Percentiles rank a stretch among this genome's conserved stretches.
Conservation (phyloP, 75 land plant genomes). For the Picea sitchensis region DNA sequence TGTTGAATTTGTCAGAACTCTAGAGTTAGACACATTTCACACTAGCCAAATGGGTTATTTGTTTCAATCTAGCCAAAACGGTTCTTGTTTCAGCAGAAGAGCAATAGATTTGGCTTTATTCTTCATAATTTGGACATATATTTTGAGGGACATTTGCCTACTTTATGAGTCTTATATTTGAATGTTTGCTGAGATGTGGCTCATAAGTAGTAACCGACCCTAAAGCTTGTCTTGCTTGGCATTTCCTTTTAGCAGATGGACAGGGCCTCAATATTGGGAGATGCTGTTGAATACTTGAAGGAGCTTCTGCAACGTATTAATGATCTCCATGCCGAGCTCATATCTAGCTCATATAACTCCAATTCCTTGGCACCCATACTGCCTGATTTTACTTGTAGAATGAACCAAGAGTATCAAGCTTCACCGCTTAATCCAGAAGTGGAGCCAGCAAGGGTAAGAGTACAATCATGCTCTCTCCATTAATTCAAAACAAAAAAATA, state of each 20-base stretch:
- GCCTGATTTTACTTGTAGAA: no score
- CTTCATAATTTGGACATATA: not conserved
- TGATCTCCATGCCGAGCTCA: slow-evolving; percentile 2
- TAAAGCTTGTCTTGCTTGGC: not conserved
- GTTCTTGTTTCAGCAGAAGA: not conserved
- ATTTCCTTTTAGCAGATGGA: slow-evolving; percentile 16
- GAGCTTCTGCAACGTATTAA: slow-evolving; percentile 14
- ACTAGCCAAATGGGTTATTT: not conserved
- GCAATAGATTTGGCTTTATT: not conserved
- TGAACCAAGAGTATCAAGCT: slow-evolving; percentile 19
- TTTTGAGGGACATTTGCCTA: not conserved
- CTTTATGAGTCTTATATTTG: not conserved
- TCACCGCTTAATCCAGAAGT: slow-evolving; percentile 20
- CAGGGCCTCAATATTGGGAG: slow-evolving; percentile 27
- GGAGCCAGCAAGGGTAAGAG: slow-evolving; percentile 27
- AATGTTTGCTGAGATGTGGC: not conserved
- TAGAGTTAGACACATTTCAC: no score
- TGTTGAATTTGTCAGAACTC: no score
- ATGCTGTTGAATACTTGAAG: slow-evolving; percentile 29
- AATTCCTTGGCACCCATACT: no score
- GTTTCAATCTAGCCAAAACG: not conserved
- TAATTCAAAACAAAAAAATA: slow-evolving; percentile 12
- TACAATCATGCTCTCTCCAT: slow-evolving; percentile 5
- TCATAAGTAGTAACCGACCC: not conserved
- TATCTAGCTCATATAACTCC: no score